Conservation (phyloP, 2,329 filamentous ascomycete genomes). For the Penicillium sp. region DNA sequence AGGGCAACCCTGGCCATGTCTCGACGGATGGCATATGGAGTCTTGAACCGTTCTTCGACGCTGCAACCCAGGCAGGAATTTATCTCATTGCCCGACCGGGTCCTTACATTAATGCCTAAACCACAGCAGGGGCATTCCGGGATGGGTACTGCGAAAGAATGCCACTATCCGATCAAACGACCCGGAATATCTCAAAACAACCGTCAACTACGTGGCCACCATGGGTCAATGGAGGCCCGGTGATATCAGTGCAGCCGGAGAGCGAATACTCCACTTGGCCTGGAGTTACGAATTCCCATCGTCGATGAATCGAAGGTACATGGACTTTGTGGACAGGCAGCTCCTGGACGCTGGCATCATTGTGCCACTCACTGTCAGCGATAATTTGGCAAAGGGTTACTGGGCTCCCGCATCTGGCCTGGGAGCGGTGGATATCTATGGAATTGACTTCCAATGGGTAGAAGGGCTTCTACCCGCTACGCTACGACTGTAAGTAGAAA, state of each 20-base stretch:
- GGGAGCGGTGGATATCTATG: constrained; percentile 50
- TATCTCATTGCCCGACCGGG: constrained; percentile 72
- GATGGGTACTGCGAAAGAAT: constrained; percentile 70
- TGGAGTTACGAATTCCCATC: constrained; percentile 13
- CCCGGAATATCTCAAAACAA: constrained; percentile 63
- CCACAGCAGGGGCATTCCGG: constrained; percentile 75
- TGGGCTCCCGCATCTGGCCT: constrained; percentile 59
- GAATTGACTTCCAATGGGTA: constrained; percentile 27
- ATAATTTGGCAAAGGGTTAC: constrained; percentile 59
- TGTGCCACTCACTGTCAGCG: constrained; percentile 73
- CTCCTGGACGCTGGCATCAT: constrained; percentile 66
- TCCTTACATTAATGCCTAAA: constrained; percentile 76
- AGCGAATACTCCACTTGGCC: constrained; percentile 67
- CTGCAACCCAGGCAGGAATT: constrained; percentile 43
- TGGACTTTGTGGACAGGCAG: constrained; percentile 68
- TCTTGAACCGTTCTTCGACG: constrained; percentile 53
- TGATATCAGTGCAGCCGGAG: constrained; percentile 76
- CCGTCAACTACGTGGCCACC: constrained; percentile 41
- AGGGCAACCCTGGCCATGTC: constrained; percentile 69
- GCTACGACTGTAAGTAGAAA: constrained; percentile 27
- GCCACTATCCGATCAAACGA: constrained; percentile 51
- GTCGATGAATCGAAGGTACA: constrained; percentile 61
- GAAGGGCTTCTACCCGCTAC: constrained; percentile 22
- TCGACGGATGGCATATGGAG: constrained; percentile 67
- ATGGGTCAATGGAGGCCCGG: constrained; percentile 69